Evolutionary conservation across 352 stramenopile species (phyloP).

Genomic region (Phytophthora crassamura): DNA sequence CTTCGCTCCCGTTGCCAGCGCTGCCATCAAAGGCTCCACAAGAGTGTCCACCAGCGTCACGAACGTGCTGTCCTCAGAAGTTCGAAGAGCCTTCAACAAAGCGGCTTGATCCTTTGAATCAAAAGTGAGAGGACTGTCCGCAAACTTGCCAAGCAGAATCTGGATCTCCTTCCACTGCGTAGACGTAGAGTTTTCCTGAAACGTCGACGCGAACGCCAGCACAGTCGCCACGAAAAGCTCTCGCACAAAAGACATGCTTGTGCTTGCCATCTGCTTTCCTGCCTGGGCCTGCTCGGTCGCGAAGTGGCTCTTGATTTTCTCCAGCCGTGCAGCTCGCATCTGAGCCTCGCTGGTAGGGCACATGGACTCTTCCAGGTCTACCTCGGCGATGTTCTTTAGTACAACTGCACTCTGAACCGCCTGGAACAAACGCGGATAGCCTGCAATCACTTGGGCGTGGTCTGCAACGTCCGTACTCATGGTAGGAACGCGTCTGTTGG

Average conservation of each 20-base stretch:
- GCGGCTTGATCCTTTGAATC: conserved; percentile 20
- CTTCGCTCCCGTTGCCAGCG: conserved; percentile 27
- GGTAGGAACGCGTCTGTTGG: conserved; percentile 26
- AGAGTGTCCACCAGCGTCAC: conserved; percentile 42
- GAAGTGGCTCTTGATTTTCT: conserved; percentile 64
- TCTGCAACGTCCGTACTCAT: conserved; percentile 49
- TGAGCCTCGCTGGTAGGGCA: conserved; percentile 63
- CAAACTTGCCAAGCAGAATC: conserved; percentile 32
- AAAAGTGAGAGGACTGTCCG: conserved; percentile 20
- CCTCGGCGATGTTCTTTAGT: conserved; percentile 64
- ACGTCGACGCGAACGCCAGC: conserved; percentile 62
- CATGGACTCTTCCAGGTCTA: conserved; percentile 64
- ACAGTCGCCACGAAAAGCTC: conserved; percentile 62
- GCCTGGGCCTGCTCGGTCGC: conserved; percentile 25
- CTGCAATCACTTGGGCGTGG: conserved; percentile 47
- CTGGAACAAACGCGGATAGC: conserved; percentile 68
- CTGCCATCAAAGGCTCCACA: conserved; percentile 43
- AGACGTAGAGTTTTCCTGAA: conserved; percentile 17
- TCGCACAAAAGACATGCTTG: conserved; percentile 42
- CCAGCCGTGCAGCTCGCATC: conserved; percentile 50
- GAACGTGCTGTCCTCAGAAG: conserved; percentile 50
- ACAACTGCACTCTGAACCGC: conserved; percentile 59
- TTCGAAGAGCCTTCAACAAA: conserved; percentile 40
- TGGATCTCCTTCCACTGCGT: conserved; percentile 39
- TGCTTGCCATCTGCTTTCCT: conserved; percentile 21